Evolutionary conservation across 164 flowering plant species (phyloP).

Genomic region (Buxus sempervirens): DNA sequence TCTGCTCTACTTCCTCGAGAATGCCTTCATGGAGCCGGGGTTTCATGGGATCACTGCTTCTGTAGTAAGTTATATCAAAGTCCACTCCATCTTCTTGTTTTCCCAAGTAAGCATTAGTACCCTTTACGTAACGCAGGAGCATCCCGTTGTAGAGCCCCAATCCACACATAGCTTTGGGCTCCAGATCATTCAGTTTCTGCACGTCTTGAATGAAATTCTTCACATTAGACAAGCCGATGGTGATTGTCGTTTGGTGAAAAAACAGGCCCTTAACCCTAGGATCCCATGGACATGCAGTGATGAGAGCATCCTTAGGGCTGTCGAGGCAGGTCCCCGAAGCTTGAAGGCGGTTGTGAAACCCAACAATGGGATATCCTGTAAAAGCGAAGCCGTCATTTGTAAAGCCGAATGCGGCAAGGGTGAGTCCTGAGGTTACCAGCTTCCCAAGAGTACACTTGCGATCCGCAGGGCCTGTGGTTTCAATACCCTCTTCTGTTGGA

Average conservation of each 20-base stretch:
- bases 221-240: slow-evolving; percentile 41
- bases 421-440: slow-evolving; percentile 11
- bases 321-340: slow-evolving; percentile 68
- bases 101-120: slow-evolving; percentile 59
- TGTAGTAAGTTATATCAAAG: slow-evolving; percentile 65
- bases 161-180: slow-evolving; percentile 58
- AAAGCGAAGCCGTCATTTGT: slow-evolving; percentile 54
- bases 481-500: slow-evolving; percentile 49
- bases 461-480: slow-evolving; percentile 28
- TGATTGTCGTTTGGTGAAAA: slow-evolving; percentile 61
- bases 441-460: slow-evolving; percentile 46
- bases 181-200: slow-evolving; percentile 39
- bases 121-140: slow-evolving; percentile 71
- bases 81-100: slow-evolving; percentile 69
- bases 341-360: slow-evolving; percentile 60
- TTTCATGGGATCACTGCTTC: slow-evolving; percentile 45
- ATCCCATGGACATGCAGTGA: slow-evolving; percentile 74
- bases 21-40: slow-evolving; percentile 61
- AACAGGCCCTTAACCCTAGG: slow-evolving; percentile 50
- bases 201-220: slow-evolving; percentile 58
- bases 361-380: slow-evolving; percentile 60
- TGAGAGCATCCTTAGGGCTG: slow-evolving; percentile 26
- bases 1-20: slow-evolving; percentile 70
- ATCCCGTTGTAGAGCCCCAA: slow-evolving; percentile 65
- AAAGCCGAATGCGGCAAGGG: slow-evolving; percentile 15